A percentile compares a stretch with the other conserved stretches of the same genome.
Evolutionary conservation across 352 stramenopile species (phyloP).

Genomic region (Globisporangium nagaii): DNA sequence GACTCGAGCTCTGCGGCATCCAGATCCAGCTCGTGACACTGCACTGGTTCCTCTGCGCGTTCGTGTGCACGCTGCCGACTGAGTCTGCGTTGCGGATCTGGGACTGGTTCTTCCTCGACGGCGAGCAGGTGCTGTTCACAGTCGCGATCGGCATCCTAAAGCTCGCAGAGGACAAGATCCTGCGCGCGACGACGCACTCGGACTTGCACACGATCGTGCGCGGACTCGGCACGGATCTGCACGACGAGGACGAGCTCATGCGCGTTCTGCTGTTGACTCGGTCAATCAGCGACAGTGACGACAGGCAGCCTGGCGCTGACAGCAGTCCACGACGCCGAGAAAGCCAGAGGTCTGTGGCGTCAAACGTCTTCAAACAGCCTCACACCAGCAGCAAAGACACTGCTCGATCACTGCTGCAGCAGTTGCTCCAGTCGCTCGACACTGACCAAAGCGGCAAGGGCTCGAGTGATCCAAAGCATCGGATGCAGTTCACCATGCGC

Average conservation of each 20-base stretch:
- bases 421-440: neutral
- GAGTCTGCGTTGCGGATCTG: conserved; percentile 66
- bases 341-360: too few relatives aligned
- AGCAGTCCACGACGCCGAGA: too few relatives aligned
- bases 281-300: too few relatives aligned
- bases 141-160: conserved; percentile 42
- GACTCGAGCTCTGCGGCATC: conserved; percentile 30
- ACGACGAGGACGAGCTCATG: conserved; percentile 46
- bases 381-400: too few relatives aligned
- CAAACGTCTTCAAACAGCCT: too few relatives aligned
- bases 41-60: conserved; percentile 82
- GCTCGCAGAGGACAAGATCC: conserved; percentile 24
- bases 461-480: too few relatives aligned
- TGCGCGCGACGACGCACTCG: conserved; percentile 23
- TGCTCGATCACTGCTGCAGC: conserved; percentile 3
- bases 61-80: conserved; percentile 74
- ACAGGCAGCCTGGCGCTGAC: too few relatives aligned
- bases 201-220: conserved; percentile 38
- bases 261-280: conserved; percentile 20
- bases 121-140: conserved; percentile 46
- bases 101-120: conserved; percentile 76
- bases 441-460: neutral
- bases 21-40: conserved; percentile 74
- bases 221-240: conserved; percentile 39
- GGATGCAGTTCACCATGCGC: conserved; percentile 5